phyloP scores from a whole-genome alignment of 2,329 filamentous ascomycete species.

The Aaosphaeria arxii region DNA sequence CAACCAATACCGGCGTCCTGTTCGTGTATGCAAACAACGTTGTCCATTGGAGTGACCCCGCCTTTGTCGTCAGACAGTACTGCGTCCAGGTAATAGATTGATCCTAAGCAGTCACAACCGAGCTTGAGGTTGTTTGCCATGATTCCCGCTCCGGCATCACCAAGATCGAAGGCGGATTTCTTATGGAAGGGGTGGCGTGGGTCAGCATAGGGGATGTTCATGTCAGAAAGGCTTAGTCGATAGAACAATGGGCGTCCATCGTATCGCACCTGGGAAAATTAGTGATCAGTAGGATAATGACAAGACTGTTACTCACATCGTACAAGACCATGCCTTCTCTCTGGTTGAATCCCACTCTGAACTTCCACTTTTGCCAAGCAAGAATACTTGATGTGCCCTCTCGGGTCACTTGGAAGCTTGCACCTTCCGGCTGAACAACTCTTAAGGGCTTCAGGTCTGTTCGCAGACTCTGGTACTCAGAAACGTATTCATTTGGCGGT shows the following conservation, averaged over 20 bases:
- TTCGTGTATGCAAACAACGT: conserved; percentile 68
- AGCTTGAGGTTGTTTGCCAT: conserved; percentile 69
- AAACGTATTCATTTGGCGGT: conserved; percentile 64
- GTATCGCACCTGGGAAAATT: conserved; percentile 43
- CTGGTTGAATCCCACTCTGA: conserved; percentile 67
- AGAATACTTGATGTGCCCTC: conserved; percentile 55
- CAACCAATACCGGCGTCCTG: conserved; percentile 67
- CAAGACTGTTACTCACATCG: conserved; percentile 53
- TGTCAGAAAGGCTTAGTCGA: conserved; percentile 63
- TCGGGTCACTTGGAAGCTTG: conserved; percentile 56
- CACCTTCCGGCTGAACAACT: conserved; percentile 62
- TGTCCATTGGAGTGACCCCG: conserved; percentile 58
- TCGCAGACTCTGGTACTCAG: conserved; percentile 59
- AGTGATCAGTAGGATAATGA: too few relatives aligned
- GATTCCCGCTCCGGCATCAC: conserved; percentile 63
- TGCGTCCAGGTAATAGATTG: conserved; percentile 65
- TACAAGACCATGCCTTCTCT: conserved; percentile 69
- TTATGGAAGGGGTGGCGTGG: conserved; percentile 66
- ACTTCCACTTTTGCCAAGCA: conserved; percentile 69
- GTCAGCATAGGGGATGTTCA: conserved; percentile 63
- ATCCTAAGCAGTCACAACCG: conserved; percentile 68
- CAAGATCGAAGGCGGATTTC: conserved; percentile 69
- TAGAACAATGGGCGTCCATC: conserved; percentile 65
- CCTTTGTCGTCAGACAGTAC: conserved; percentile 60
- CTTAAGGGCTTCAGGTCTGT: conserved; percentile 64